phyloP scores from a whole-genome alignment of 495 filamentous ascomycete genomes.

The Beverwykella pulmonaria region DNA sequence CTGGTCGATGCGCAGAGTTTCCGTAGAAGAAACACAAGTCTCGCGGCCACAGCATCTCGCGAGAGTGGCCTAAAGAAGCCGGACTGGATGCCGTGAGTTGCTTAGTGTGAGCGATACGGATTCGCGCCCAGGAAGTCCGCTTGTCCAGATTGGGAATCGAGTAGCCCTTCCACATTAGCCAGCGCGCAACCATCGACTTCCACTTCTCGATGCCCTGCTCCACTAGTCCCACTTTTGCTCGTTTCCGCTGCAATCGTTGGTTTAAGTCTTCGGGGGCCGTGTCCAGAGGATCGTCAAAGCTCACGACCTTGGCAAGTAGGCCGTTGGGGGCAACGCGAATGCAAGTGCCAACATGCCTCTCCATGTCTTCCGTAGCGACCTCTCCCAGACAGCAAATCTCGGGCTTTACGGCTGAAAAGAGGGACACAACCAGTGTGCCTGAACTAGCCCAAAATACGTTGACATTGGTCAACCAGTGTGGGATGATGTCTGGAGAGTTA shows the following conservation, averaged over 20 bases:
- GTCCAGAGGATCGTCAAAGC: constrained; percentile 19
- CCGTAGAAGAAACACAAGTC: constrained; percentile 36
- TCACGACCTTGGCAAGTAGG: constrained; percentile 30
- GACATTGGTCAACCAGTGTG: constrained; percentile 27
- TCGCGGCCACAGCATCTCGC: constrained; percentile 37
- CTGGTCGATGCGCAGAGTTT: not conserved
- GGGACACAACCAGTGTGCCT: constrained; percentile 35
- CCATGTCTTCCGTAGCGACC: constrained; percentile 3
- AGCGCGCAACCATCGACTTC: constrained; percentile 27
- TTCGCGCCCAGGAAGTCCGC: constrained; percentile 25
- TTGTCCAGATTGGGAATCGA: constrained; percentile 3
- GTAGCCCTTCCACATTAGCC: constrained; percentile 36
- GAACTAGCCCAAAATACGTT: constrained; percentile 37
- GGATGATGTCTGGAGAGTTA: not conserved
- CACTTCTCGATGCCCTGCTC: constrained; percentile 28
- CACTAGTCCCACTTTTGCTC: constrained; percentile 12
- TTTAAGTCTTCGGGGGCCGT: not conserved
- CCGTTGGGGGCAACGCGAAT: constrained; percentile 37
- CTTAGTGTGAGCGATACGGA: constrained; percentile 19
- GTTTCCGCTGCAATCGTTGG: constrained; percentile 22
- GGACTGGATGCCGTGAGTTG: not conserved
- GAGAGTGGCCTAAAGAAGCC: not conserved
- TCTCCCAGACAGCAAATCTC: constrained; percentile 21
- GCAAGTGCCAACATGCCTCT: constrained; percentile 15
- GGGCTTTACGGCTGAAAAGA: constrained; percentile 8